phyloP scores from a whole-genome alignment of 1,284 basidiomycete genomes.

The Sporisorium sorghi region DNA sequence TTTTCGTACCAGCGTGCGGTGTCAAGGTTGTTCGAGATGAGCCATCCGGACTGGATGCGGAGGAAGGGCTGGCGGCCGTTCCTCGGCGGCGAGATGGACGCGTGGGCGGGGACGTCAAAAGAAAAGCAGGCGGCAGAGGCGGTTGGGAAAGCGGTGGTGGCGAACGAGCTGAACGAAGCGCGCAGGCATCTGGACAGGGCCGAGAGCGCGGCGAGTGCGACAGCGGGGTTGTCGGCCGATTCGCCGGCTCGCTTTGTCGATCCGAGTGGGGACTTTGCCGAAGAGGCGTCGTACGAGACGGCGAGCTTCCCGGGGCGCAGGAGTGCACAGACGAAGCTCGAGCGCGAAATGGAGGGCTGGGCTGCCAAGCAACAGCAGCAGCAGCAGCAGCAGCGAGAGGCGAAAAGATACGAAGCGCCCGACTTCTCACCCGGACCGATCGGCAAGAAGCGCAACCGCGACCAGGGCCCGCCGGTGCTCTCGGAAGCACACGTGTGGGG shows the following conservation, averaged over 20 bases:
- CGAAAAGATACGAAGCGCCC: conserved; percentile 9
- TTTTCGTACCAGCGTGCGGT: conserved; percentile 79
- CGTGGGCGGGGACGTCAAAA: conserved; percentile 45
- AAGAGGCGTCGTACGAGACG: conserved; percentile 49
- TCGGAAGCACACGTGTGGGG: conserved; percentile 59
- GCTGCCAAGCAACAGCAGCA: conserved; percentile 2
- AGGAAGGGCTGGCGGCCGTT: conserved; percentile 57
- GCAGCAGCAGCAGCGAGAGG: background rate
- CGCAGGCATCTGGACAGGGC: conserved; percentile 21
- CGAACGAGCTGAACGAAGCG: conserved; percentile 26
- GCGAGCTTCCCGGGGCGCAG: conserved; percentile 33
- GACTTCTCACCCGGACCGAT: conserved; percentile 39
- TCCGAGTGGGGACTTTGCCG: conserved; percentile 43
- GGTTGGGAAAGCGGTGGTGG: conserved; percentile 22
- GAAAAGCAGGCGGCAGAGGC: conserved; percentile 2
- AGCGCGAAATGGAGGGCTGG: conserved; percentile 26
- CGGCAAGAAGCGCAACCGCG: conserved; percentile 26
- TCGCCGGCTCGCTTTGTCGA: conserved; percentile 20
- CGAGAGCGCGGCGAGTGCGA: conserved; percentile 13
- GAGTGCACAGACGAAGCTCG: conserved; percentile 24
- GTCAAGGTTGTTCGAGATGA: conserved; percentile 77
- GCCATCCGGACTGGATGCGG: conserved; percentile 49
- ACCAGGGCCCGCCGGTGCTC: conserved; percentile 51
- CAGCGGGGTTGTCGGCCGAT: conserved; percentile 8
- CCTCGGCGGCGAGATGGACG: conserved; percentile 39